These are phyloP conservation scores for Leucaena leucocephala DNA, from an alignment of 306 rosid species.

Conservation along the genomic window DNA sequence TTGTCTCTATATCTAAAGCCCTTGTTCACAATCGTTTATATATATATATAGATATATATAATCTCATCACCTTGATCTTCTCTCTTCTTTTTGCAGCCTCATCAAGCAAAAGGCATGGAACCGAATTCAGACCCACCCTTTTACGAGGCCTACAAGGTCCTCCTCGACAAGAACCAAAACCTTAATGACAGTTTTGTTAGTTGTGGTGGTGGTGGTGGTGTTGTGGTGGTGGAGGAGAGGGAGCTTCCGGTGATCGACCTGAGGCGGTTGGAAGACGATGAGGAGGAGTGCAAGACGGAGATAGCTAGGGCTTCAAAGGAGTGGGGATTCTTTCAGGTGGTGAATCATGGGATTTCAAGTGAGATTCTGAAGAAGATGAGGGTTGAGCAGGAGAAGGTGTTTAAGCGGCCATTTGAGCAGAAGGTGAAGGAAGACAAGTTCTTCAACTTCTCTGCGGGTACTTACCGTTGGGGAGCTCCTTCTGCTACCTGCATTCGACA, in stretches of 20 bases:
- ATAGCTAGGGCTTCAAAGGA: constrained; percentile 80
- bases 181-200: not conserved
- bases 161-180: constrained; percentile 43
- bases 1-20: constrained; percentile 19
- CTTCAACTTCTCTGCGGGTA: constrained; percentile 74
- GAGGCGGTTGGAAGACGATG: constrained; percentile 33
- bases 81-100: constrained; percentile 27
- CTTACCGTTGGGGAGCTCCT: constrained; percentile 95
- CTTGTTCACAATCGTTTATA: not conserved
- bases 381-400: constrained; percentile 63
- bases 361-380: constrained; percentile 57
- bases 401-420: constrained; percentile 62
- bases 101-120: constrained; percentile 55
- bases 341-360: constrained; percentile 78
- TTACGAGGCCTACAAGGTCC: constrained; percentile 67
- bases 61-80: not conserved
- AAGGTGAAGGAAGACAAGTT: constrained; percentile 58
- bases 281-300: constrained; percentile 61
- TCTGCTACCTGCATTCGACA: constrained; percentile 67
- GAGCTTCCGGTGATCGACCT: constrained; percentile 87
- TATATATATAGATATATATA: not conserved
- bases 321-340: constrained; percentile 97
- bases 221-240: constrained; percentile 52
- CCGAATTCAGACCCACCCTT: constrained; percentile 80
- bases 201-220: not conserved